Conservation (phyloP, 2,329 filamentous ascomycete genomes). For the Dactylonectria macrodidyma region DNA sequence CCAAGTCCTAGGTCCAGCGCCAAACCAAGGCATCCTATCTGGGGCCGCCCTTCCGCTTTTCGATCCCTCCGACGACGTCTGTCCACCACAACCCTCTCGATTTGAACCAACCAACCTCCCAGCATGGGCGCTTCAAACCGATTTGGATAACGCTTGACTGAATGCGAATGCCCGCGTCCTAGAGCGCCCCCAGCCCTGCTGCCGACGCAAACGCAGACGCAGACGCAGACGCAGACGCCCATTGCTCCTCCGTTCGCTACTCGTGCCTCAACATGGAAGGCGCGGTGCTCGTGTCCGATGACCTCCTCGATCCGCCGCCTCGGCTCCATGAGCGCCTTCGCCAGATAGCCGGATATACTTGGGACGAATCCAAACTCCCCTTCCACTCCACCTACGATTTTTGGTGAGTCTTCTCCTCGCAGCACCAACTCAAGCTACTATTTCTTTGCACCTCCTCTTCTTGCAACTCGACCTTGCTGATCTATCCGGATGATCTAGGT, state of each 20-base stretch:
- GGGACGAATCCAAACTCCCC: slow-evolving; percentile 76
- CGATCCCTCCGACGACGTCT: slow-evolving; percentile 5
- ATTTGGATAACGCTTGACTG: slow-evolving; percentile 46
- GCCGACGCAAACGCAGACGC: slow-evolving; percentile 23
- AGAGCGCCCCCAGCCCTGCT: slow-evolving; percentile 37
- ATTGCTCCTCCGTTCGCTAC: slow-evolving; percentile 40
- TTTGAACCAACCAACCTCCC: slow-evolving; percentile 39
- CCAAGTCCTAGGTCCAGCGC: slow-evolving; percentile 6
- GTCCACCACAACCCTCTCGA: slow-evolving; percentile 4
- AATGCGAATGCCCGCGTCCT: slow-evolving; percentile 46
- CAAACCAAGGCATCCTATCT: slow-evolving; percentile 9
- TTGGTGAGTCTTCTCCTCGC: slow-evolving; percentile 69
- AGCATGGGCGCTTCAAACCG: slow-evolving; percentile 53
- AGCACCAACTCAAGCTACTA: slow-evolving; percentile 1
- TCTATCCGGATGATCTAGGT: slow-evolving; percentile 59
- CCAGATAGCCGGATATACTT: slow-evolving; percentile 81
- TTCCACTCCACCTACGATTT: slow-evolving; percentile 86
- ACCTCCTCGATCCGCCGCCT: slow-evolving; percentile 74
- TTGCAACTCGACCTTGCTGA: slow-evolving; percentile 34
- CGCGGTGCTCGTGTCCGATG: slow-evolving; percentile 64
- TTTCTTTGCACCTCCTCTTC: slow-evolving; percentile 1
- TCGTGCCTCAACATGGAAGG: slow-evolving; percentile 65
- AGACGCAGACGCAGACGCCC: slow-evolving; percentile 18
- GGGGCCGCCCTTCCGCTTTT: slow-evolving; percentile 12
- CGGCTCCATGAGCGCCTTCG: slow-evolving; percentile 81